A percentile compares a stretch with the other conserved stretches of the same genome.
Evolutionary conservation across 2,329 filamentous ascomycete genomes (phyloP).

Genomic region (Ophiocordyceps polyrhachis-furcata): DNA sequence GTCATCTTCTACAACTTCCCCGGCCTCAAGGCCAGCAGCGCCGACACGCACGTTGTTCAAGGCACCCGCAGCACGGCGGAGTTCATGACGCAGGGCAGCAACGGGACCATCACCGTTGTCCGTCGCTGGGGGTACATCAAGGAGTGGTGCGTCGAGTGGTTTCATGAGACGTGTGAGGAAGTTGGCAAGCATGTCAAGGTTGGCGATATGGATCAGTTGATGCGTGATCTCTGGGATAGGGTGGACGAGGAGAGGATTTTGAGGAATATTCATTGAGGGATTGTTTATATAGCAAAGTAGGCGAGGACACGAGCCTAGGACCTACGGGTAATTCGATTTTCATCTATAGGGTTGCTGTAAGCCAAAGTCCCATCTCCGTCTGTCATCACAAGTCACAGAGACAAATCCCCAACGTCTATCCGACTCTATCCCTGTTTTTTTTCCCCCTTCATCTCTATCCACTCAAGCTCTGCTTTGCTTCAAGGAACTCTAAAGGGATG

Average conservation of each 20-base stretch:
- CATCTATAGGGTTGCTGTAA: no score
- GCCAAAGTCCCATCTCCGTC: no score
- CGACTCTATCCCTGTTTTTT: not conserved
- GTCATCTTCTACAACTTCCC: not conserved
- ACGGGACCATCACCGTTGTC: not conserved
- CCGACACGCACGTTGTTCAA: not conserved
- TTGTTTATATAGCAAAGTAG: no score
- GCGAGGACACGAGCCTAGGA: no score
- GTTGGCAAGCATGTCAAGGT: not conserved
- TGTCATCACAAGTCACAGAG: no score
- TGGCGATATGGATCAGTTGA: not conserved
- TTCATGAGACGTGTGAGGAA: not conserved
- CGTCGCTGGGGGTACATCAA: not conserved
- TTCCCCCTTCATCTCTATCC: no score
- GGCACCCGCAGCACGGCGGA: not conserved
- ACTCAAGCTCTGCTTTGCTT: no score
- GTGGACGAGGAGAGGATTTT: not conserved
- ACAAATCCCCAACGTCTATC: no score
- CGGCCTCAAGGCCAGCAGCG: not conserved
- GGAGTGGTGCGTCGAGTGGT: not conserved
- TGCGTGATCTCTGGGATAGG: not conserved
- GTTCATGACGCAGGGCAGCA: not conserved
- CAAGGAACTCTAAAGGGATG: slow-evolving; percentile 30
- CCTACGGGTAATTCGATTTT: no score
- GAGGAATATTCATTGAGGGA: not conserved